Percentiles rank a stretch among this genome's conserved stretches.
Conservation (phyloP, 2,329 filamentous ascomycete species). For the Calonectria crousiana region DNA sequence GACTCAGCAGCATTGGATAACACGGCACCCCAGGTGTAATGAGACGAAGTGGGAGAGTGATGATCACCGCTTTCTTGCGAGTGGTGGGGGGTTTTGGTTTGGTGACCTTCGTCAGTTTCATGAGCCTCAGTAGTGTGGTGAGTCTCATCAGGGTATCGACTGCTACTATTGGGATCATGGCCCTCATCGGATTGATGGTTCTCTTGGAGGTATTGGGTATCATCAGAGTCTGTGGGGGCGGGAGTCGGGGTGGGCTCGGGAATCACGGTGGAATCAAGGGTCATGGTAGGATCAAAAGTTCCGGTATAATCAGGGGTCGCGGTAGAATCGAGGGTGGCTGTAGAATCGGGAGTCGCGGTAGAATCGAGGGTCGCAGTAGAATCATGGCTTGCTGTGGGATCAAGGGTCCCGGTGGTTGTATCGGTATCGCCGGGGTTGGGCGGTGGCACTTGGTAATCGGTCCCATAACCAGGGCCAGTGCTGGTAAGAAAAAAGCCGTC, state of each 20-base stretch:
- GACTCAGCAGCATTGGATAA: not conserved
- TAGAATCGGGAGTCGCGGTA: not conserved
- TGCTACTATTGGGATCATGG: not conserved
- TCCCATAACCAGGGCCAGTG: not conserved
- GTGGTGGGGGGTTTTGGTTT: not conserved
- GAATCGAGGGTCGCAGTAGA: not conserved
- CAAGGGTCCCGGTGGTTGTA: not conserved
- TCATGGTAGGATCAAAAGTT: not conserved
- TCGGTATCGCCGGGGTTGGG: not conserved
- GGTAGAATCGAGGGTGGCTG: not conserved
- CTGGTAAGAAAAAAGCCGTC: not conserved
- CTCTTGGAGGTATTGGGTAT: not conserved
- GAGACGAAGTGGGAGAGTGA: not conserved
- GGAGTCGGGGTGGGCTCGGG: not conserved
- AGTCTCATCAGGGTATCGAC: not conserved
- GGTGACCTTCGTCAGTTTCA: not conserved
- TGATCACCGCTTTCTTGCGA: not conserved
- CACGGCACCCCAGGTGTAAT: not conserved
- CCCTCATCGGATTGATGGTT: not conserved
- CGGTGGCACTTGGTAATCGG: too few species aligned
- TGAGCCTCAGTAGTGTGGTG: not conserved
- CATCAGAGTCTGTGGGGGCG: too few species aligned
- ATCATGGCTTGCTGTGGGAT: not conserved
- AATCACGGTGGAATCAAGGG: too few species aligned
- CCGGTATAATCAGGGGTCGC: not conserved